A percentile compares a stretch with the other conserved stretches of the same genome.
Evolutionary conservation across 2,329 filamentous ascomycete genomes (phyloP).

Genomic region (Taxawa tesnikishii): DNA sequence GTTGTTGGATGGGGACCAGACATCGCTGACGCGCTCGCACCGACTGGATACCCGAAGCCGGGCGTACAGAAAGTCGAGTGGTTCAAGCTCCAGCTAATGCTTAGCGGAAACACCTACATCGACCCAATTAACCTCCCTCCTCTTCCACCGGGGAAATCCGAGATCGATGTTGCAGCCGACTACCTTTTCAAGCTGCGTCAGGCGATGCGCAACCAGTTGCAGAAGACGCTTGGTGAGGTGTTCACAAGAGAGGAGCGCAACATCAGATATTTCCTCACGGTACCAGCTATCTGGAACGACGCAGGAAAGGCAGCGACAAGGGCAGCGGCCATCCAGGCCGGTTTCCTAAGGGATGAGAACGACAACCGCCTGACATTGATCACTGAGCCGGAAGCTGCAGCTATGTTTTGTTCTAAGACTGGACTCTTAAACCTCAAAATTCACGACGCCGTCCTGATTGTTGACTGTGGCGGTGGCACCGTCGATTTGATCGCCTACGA

Average conservation of each 20-base stretch:
- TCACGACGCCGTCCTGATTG: conserved; percentile 96
- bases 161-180: conserved; percentile 98
- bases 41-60: conserved; percentile 93
- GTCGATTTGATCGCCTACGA: conserved; percentile 99
- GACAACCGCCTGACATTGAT: conserved; percentile 92
- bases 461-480: conserved; percentile 95
- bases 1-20: conserved; percentile 99
- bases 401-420: conserved; percentile 95
- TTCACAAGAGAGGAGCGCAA: conserved; percentile 98
- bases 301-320: conserved; percentile 94
- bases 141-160: conserved; percentile 92
- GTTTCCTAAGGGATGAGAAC: conserved; percentile 92
- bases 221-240: conserved; percentile 93
- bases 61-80: conserved; percentile 98
- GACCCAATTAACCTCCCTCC: conserved; percentile 97
- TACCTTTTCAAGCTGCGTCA: conserved; percentile 97
- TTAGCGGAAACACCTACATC: conserved; percentile 97
- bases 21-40: conserved; percentile 90
- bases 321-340: conserved; percentile 90
- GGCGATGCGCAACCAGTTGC: conserved; percentile 88
- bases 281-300: conserved; percentile 99
- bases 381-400: conserved; percentile 91
- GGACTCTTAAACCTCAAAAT: conserved; percentile 92
- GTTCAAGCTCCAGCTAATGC: conserved; percentile 99
- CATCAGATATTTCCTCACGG: conserved; percentile 93